Evolutionary conservation across 2,329 filamentous ascomycete genomes (phyloP), one percentile per base, ranked within the genome.

Genomic region (Periconia digitata): DNA sequence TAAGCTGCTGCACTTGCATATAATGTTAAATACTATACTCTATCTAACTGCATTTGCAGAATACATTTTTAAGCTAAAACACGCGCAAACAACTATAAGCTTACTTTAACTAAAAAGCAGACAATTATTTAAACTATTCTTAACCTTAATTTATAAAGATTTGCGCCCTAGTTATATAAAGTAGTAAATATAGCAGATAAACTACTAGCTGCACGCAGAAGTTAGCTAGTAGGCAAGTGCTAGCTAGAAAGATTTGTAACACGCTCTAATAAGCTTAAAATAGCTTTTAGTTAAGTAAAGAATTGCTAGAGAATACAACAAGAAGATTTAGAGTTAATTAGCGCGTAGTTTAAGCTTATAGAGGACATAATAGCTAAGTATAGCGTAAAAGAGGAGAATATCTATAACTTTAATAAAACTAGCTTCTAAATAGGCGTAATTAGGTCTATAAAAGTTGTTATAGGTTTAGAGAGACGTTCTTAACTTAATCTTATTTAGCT

Each of bases 391-490:
- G 43, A 53, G 18, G 40, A 56, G n/a, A 44, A 61, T 36, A 34
- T 50, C n/a, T 47, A 59, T 39, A 58, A 59, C 46, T 56, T 61
- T 49, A 44, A 61, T 35, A 46, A 61, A 46, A 49, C 48, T 44
- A 39, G 52, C 24, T 57, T 59, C 38, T 22, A 43, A 41, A 57
- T 59, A 38, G 50, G 54, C 29, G 23, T 47, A 18, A 56, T 55
- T 43, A 21, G 17, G 7, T 47, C 51, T 23, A 27, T 42, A 29
- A 36, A 34, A 7, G 51, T 56, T 16, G 46, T 56, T 17, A 54
- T 43, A 40, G 43, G 38, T 21, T 48, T 40, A 53, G 49, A 63
- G 43, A 41, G 43, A 39, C 44, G 42, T 36, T 27, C 13, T 41
- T 17, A 43, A 40, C 44, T 44, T 41, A 64, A 59, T 50, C 27